These are phyloP conservation scores for Trichoderma brevicompactum DNA, from an alignment of 2,329 filamentous ascomycete species.

Conservation along the genomic window DNA sequence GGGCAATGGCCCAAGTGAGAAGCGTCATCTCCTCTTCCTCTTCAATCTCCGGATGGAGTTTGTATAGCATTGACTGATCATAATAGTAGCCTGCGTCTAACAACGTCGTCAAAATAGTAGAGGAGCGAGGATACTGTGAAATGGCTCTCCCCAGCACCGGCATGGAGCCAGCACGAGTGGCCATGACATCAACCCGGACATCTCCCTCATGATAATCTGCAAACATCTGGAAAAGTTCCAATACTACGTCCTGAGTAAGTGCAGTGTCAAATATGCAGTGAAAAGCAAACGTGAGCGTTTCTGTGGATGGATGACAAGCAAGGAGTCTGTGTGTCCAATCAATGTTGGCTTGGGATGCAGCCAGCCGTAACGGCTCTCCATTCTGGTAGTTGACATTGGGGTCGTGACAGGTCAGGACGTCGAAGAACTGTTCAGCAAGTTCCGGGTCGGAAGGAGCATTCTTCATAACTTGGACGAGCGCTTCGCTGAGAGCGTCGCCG, in stretches of 20 bases:
- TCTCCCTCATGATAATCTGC: constrained; percentile 54
- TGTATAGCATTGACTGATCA: constrained; percentile 54
- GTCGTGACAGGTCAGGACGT: constrained; percentile 44
- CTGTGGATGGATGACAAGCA: constrained; percentile 52
- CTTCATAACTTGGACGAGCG: constrained; percentile 53
- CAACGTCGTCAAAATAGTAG: constrained; percentile 55
- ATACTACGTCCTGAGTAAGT: constrained; percentile 53
- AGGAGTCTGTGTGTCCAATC: constrained; percentile 57
- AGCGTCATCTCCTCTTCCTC: constrained; percentile 61
- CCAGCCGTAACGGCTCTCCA: constrained; percentile 59
- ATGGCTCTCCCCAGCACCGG: constrained; percentile 59
- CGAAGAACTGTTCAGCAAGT: constrained; percentile 53
- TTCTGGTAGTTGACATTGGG: constrained; percentile 56
- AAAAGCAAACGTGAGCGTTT: constrained; percentile 58
- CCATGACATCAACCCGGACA: constrained; percentile 56
- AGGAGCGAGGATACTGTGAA: constrained; percentile 58
- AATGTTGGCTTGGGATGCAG: constrained; percentile 56
- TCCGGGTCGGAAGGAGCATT: constrained; percentile 44
- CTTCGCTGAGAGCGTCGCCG: constrained; percentile 51
- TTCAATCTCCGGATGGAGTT: constrained; percentile 51
- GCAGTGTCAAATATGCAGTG: constrained; percentile 59
- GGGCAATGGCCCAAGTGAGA: constrained; percentile 64
- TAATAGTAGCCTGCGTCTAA: constrained; percentile 64
- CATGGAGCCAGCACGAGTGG: constrained; percentile 46
- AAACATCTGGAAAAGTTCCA: constrained; percentile 58